phyloP scores from a whole-genome alignment of 768 basidiomycete species.

The Boletus edulis region DNA sequence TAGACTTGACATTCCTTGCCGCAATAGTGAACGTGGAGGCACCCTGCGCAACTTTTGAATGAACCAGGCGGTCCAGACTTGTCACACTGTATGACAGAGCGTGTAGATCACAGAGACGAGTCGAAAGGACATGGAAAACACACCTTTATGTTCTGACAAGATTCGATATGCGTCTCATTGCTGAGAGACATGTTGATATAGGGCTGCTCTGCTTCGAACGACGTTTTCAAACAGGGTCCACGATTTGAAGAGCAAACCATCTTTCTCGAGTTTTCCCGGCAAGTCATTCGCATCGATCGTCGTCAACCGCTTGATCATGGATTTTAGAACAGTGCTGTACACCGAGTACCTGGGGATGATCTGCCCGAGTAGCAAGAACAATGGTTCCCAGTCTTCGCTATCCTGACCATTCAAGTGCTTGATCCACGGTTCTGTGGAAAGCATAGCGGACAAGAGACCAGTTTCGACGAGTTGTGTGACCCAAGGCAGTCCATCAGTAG shows the following conservation, averaged over 20 bases:
- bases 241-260: slow-evolving; percentile 13
- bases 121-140: neutral
- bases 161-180: slow-evolving; percentile 15
- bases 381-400: slow-evolving; percentile 30
- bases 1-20: slow-evolving; percentile 30
- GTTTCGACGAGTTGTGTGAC: slow-evolving; percentile 24
- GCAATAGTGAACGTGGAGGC: slow-evolving; percentile 30
- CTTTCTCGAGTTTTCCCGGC: slow-evolving; percentile 12
- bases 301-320: slow-evolving; percentile 12
- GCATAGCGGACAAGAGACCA: slow-evolving; percentile 23
- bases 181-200: slow-evolving; percentile 6
- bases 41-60: slow-evolving; percentile 27
- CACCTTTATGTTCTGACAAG: slow-evolving; percentile 29
- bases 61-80: slow-evolving; percentile 25
- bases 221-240: slow-evolving; percentile 23
- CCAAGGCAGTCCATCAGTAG: slow-evolving; percentile 26
- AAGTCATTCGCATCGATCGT: slow-evolving; percentile 14
- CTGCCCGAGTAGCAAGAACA: slow-evolving; percentile 21
- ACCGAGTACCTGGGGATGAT: slow-evolving; percentile 29
- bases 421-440: slow-evolving; percentile 27
- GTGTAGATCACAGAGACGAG: neutral
- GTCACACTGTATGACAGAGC: slow-evolving; percentile 14
- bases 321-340: slow-evolving; percentile 19
- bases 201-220: slow-evolving; percentile 13
- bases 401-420: slow-evolving; percentile 14